Base-by-base conservation (phyloP, 257 asterid genomes). In the Mitragyna speciosa region DNA sequence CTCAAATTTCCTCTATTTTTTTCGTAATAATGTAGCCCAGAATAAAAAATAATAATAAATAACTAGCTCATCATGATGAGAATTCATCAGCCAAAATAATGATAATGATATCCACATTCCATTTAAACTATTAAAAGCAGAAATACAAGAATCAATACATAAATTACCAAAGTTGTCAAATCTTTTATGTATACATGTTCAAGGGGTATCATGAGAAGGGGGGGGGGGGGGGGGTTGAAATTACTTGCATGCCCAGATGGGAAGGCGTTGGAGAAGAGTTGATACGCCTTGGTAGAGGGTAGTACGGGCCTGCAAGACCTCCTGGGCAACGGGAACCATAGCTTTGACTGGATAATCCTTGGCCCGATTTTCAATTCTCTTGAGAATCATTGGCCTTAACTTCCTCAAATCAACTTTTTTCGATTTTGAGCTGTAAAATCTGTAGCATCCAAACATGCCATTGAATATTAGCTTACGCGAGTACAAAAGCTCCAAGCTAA, bases 231-330 rank as follows among this genome's bases (percentile, higher is more conserved):
- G 54, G 59, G 71, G 24, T 71, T 26, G 82, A 31, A 87, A 78
- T 89, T 89, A 95, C 99, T 90, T 92, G 99, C 99, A 95, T 70
- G 93, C 83, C 96, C 92, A 93, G 41, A 88, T 28, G 54, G 97
- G 98, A 79, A 91, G 7, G 77, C 85, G 89, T 73, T 79, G 89
- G 76, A 91, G 79, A 78, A 95, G 97, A 56, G 83, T 81, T 12
- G 95, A 88, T 69, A 95, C 95, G 78, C 99, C 97, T 75, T 84
- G 89, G 85, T 89, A 89, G 52, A 95, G 94, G 26, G 82, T 7
- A 12, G 74, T 76, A 73, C 97, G 88, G 41, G 93, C 92, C 68
- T 65, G 82, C 76, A 93, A 88, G 63, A 91, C 97, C 52, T 92
- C 90, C 41, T 75, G 81, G 81, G 99, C 97, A 52, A 92, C 93